Base-by-base conservation (phyloP, 2,329 filamentous ascomycete genomes). In the Pyricularia sp. region DNA sequence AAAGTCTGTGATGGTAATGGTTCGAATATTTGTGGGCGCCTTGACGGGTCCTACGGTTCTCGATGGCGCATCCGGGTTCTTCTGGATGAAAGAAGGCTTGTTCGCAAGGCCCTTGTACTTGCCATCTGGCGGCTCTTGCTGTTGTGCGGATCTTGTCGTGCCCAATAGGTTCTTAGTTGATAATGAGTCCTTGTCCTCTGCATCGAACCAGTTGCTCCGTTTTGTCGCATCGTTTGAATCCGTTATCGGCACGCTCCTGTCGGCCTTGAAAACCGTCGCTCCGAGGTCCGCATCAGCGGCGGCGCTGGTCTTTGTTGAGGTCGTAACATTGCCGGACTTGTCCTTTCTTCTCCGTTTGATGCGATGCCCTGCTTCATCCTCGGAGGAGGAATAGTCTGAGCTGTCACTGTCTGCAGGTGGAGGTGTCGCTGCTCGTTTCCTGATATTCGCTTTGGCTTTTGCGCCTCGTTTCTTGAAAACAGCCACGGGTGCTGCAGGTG, bases 1-100 rank as follows among this genome's bases (percentile, higher is more conserved):
- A 76, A 92, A 98, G 76, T 99, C 95, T 36, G 89, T 97, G 7
- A 94, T 86, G 0, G 94, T 98, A 72, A 97, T 90, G 1, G 92
- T 97, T 67, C 95, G 89, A 69, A 99, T 90, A 75, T 98, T 98
- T 1, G 92, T 92, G 0, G 94, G 86, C 1, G 92, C 91, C 79
- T 97, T 97, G 71, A 96, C 85, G 0, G 95, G 95, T 0, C 95
- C 95, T 33, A 97, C 90, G 50, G 86, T 84, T 71, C 88, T 85
- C 31, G 80, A 81, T 2, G 89, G 87, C 9, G 91, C 89, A 76
- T 96, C 86, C 23, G 92, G 89, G 73, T 94, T 94, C 81, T 90
- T 94, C 74, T 90, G 86, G 70, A 97, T 92, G 77, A 93, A 94
- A 4, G 84, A 89, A 2, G 86, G 83, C 74, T 91, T 90, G 73